Conservation (phyloP, 1,139 yeast species). For the Arxiozyma heterogenica region DNA sequence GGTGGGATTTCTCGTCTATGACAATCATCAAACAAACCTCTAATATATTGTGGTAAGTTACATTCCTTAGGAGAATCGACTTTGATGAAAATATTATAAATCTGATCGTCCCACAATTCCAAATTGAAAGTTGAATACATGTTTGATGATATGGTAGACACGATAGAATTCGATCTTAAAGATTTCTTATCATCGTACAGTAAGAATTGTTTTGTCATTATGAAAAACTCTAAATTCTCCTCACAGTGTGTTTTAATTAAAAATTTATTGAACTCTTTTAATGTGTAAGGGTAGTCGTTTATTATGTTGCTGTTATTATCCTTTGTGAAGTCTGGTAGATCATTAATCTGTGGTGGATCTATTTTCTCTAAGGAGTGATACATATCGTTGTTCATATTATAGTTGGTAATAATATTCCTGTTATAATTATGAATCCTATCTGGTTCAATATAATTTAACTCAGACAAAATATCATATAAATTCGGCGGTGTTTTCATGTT, state of each 20-base stretch:
- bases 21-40: conserved; percentile 19
- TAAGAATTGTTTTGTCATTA: conserved; percentile 10
- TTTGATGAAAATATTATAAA: conserved; percentile 20
- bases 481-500: conserved; percentile 11
- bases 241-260: conserved; percentile 24
- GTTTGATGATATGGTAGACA: not conserved
- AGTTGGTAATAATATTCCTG: not conserved
- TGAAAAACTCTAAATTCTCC: conserved; percentile 25
- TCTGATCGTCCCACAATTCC: conserved; percentile 18
- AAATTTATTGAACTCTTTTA: conserved; percentile 20
- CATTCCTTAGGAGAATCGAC: conserved; percentile 26
- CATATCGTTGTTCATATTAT: not conserved
- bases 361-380: not conserved
- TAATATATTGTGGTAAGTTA: conserved; percentile 25
- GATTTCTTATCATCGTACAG: conserved; percentile 4
- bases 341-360: not conserved
- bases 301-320: not conserved
- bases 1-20: conserved; percentile 14
- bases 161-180: not conserved
- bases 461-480: conserved; percentile 14
- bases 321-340: not conserved
- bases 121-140: conserved; percentile 7
- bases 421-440: not conserved
- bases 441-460: conserved; percentile 3
- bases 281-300: conserved; percentile 11